These are phyloP conservation scores for Mesotaenium endlicherianum DNA, from an alignment of 139 green algal genomes.

Conservation along the genomic window DNA sequence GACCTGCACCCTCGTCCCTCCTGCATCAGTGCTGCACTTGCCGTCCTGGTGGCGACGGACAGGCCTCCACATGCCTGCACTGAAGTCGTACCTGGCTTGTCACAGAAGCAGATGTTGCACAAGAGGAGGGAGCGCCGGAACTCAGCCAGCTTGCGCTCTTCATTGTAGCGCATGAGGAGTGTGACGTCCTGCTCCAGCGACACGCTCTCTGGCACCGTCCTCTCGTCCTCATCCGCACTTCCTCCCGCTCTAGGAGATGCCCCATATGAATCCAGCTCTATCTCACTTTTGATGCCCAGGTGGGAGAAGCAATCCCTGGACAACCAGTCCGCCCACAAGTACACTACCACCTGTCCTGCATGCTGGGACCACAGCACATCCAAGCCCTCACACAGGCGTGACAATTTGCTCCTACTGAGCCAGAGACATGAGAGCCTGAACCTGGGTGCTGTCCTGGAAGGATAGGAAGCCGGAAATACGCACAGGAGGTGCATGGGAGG, in stretches of 20 bases:
- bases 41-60: no score
- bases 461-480: constrained; percentile 15
- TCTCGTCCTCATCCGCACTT: neutral
- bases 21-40: no score
- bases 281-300: constrained; percentile 9
- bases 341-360: constrained; percentile 29
- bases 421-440: constrained; percentile 30
- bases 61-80: no score
- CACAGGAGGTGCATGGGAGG: constrained; percentile 28
- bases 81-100: constrained; percentile 22
- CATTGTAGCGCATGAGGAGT: constrained; percentile 6
- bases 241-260: neutral
- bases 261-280: neutral
- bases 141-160: neutral
- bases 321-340: constrained; percentile 30
- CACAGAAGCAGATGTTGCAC: constrained; percentile 47
- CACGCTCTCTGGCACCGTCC: constrained; percentile 23
- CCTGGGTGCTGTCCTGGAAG: constrained; percentile 10
- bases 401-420: neutral
- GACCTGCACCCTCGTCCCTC: neutral
- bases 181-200: constrained; percentile 21
- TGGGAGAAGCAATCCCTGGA: neutral
- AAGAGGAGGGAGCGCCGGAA: constrained; percentile 6
- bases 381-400: constrained; percentile 6
- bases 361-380: constrained; percentile 21